These are phyloP conservation scores for Iodosphaeria phyllophila DNA, from an alignment of 2,329 filamentous ascomycete species.

Conservation along the genomic window DNA sequence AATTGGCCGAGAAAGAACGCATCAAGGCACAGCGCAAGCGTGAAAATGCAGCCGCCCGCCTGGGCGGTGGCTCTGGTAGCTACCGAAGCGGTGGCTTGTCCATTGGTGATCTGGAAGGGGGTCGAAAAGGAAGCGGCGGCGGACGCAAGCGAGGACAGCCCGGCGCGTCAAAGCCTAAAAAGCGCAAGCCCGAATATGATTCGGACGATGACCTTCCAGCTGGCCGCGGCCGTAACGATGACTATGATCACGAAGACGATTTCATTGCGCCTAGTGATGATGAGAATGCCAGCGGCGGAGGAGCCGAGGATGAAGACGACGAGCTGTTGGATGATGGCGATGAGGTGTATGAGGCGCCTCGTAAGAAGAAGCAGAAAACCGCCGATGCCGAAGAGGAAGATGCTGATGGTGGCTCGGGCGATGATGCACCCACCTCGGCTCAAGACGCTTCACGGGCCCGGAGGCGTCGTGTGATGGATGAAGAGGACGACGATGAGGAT, in stretches of 20 bases:
- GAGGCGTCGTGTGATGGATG: constrained; percentile 39
- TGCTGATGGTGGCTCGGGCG: constrained; percentile 31
- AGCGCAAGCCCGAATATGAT: constrained; percentile 46
- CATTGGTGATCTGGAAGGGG: constrained; percentile 50
- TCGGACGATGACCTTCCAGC: constrained; percentile 56
- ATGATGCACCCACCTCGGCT: constrained; percentile 17
- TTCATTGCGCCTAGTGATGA: constrained; percentile 64
- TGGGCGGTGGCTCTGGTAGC: constrained; percentile 36
- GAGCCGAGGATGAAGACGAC: constrained; percentile 43
- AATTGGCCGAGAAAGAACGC: constrained; percentile 56
- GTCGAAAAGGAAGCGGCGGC: constrained; percentile 26
- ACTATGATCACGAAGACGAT: constrained; percentile 65
- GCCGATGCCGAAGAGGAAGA: constrained; percentile 27
- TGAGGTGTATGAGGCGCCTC: constrained; percentile 23
- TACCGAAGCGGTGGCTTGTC: constrained; percentile 38
- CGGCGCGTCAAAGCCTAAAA: constrained; percentile 30
- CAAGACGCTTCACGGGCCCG: constrained; percentile 22
- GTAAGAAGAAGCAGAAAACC: constrained; percentile 31
- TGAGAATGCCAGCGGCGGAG: constrained; percentile 34
- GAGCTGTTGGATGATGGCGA: constrained; percentile 34
- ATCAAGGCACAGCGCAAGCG: constrained; percentile 45
- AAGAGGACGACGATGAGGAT: constrained; percentile 33
- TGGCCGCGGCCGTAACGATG: constrained; percentile 43
- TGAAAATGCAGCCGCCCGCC: constrained; percentile 47
- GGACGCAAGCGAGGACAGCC: constrained; percentile 33